A percentile compares a stretch with the other conserved stretches of the same genome.
Evolutionary conservation across 2,329 filamentous ascomycete genomes (phyloP).

Genomic region (Huntiella abstrusa): DNA sequence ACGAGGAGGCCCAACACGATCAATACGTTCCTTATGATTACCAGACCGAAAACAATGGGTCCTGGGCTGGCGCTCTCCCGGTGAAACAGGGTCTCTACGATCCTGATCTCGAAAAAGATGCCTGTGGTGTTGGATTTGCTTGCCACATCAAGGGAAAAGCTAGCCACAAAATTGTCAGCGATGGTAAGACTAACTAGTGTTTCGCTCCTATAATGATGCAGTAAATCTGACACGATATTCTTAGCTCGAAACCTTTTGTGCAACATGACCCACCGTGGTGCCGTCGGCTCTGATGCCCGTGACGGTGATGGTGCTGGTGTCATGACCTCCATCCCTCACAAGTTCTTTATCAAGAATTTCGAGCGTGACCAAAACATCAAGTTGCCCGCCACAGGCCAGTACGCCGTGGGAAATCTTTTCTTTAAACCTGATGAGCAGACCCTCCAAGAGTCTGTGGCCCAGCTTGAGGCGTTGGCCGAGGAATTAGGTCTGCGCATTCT

Average conservation of each 20-base stretch:
- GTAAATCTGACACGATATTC: constrained; percentile 13
- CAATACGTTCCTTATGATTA: constrained; percentile 62
- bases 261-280: constrained; percentile 99
- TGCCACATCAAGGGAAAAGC: constrained; percentile 95
- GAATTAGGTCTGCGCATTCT: constrained; percentile 74
- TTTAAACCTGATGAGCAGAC: constrained; percentile 93
- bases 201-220: neutral
- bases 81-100: constrained; percentile 98
- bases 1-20: constrained; percentile 36
- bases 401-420: constrained; percentile 93
- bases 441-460: constrained; percentile 72
- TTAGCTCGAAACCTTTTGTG: constrained; percentile 80
- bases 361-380: constrained; percentile 75
- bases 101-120: constrained; percentile 92
- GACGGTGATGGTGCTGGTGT: constrained; percentile 97
- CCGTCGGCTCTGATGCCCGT: constrained; percentile 90
- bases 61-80: constrained; percentile 87
- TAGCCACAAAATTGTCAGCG: constrained; percentile 96
- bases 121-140: constrained; percentile 96
- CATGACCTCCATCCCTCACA: constrained; percentile 97
- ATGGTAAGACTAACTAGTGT: constrained; percentile 46
- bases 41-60: constrained; percentile 64
- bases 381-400: constrained; percentile 76
- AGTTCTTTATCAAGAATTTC: constrained; percentile 98
- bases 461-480: constrained; percentile 86